Percentiles rank a stretch among this genome's conserved stretches.
These are phyloP conservation scores for Paramecium primaurelia DNA, from an alignment of 73 alveolate species.

Conservation along the genomic window DNA sequence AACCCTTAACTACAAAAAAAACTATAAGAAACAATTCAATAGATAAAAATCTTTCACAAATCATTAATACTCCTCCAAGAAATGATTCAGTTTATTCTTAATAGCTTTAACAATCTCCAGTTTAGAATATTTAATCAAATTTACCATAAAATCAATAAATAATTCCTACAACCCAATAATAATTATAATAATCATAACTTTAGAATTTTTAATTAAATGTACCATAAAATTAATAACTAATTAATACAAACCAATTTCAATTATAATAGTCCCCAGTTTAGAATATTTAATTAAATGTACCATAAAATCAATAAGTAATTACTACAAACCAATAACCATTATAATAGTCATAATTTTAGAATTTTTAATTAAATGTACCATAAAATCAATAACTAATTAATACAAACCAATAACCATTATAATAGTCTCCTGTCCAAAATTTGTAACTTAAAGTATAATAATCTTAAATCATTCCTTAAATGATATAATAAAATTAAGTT, in stretches of 20 bases:
- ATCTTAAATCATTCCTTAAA: not conserved
- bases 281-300: not conserved
- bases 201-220: too few relatives aligned
- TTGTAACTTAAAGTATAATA: not conserved
- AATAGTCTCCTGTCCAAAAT: not conserved
- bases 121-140: too few relatives aligned
- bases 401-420: not conserved
- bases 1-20: not conserved
- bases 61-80: not conserved
- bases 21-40: too few relatives aligned
- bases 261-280: not conserved
- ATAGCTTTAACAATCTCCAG: not conserved
- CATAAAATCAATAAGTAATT: not conserved
- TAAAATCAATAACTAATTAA: not conserved
- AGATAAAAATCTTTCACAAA: not conserved
- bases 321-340: not conserved
- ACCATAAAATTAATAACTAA: not conserved
- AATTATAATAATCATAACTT: not conserved
- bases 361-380: not conserved
- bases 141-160: not conserved
- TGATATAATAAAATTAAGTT: not conserved
- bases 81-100: not conserved
- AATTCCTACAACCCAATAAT: not conserved
- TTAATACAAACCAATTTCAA: not conserved
- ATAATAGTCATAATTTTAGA: not conserved